These are phyloP conservation scores for Talaromyces wortmannii DNA, from an alignment of 495 filamentous ascomycete genomes.

Conservation along the genomic window DNA sequence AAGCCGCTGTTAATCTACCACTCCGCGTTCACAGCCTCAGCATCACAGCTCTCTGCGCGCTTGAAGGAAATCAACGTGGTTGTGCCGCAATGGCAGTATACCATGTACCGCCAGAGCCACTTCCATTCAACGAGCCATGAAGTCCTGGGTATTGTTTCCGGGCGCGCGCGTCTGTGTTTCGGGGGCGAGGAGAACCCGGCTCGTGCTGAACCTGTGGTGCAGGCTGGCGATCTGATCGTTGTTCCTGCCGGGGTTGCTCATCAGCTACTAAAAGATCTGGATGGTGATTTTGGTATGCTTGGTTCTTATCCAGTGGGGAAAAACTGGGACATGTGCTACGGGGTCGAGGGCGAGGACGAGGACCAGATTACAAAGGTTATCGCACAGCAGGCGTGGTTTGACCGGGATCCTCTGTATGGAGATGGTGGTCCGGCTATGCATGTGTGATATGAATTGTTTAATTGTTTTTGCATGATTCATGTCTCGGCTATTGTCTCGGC, in stretches of 20 bases:
- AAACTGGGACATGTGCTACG: slow-evolving; percentile 68
- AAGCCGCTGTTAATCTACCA: slow-evolving; percentile 60
- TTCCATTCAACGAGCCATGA: slow-evolving; percentile 65
- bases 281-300: slow-evolving; percentile 55
- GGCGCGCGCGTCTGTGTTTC: slow-evolving; percentile 57
- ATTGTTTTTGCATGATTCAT: too few species aligned
- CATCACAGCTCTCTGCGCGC: slow-evolving; percentile 45
- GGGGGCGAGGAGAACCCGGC: slow-evolving; percentile 56
- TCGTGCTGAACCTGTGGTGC: slow-evolving; percentile 46
- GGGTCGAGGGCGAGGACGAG: slow-evolving; percentile 36
- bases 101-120: slow-evolving; percentile 58
- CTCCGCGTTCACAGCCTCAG: slow-evolving; percentile 38
- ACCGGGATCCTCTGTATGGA: slow-evolving; percentile 54
- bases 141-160: slow-evolving; percentile 52
- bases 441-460: slow-evolving; percentile 11
- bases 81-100: slow-evolving; percentile 57
- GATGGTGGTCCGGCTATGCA: slow-evolving; percentile 43
- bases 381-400: slow-evolving; percentile 44
- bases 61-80: slow-evolving; percentile 46
- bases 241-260: slow-evolving; percentile 62
- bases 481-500: too few species aligned
- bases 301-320: slow-evolving; percentile 54
- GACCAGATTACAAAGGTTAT: slow-evolving; percentile 43
- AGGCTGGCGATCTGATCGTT: slow-evolving; percentile 56
- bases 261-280: slow-evolving; percentile 50